Evolutionary conservation across 805 yeast genomes (phyloP).

Genomic region (Zygoascus bituminiphila): DNA sequence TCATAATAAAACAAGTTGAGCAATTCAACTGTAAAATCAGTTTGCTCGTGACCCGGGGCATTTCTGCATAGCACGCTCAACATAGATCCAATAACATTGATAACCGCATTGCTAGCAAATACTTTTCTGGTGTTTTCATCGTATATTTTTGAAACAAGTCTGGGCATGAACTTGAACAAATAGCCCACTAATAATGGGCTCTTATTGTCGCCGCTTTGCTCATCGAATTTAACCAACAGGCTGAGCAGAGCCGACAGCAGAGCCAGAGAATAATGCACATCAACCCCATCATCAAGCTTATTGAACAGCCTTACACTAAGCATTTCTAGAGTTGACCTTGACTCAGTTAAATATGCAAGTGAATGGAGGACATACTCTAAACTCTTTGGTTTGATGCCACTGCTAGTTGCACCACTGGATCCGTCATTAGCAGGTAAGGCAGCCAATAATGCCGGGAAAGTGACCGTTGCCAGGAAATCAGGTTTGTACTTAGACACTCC

Average conservation of each 20-base stretch:
- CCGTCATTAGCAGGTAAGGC: conserved; percentile 40
- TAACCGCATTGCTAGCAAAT: background rate
- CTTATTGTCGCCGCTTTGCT: background rate
- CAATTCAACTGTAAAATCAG: background rate
- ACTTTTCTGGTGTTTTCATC: background rate
- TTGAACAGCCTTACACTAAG: conserved; percentile 33
- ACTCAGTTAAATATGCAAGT: conserved; percentile 28
- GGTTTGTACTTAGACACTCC: conserved; percentile 34
- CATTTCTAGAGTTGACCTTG: conserved; percentile 31
- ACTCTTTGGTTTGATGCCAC: conserved; percentile 5
- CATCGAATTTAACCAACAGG: conserved; percentile 19
- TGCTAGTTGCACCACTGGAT: background rate
- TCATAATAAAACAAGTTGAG: conserved; percentile 8
- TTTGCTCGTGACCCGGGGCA: background rate
- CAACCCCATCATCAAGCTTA: conserved; percentile 23
- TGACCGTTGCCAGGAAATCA: conserved; percentile 40
- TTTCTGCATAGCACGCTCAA: background rate
- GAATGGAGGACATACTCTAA: conserved; percentile 25
- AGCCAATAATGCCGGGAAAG: conserved; percentile 45
- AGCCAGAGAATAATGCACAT: conserved; percentile 17
- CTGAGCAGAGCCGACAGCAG: conserved; percentile 24
- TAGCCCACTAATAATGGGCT: conserved; percentile 4
- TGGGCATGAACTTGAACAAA: conserved; percentile 16
- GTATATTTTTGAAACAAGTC: conserved; percentile 13
- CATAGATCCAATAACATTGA: background rate